phyloP scores from a whole-genome alignment of 306 rosid species.

The Sicyos edulis region DNA sequence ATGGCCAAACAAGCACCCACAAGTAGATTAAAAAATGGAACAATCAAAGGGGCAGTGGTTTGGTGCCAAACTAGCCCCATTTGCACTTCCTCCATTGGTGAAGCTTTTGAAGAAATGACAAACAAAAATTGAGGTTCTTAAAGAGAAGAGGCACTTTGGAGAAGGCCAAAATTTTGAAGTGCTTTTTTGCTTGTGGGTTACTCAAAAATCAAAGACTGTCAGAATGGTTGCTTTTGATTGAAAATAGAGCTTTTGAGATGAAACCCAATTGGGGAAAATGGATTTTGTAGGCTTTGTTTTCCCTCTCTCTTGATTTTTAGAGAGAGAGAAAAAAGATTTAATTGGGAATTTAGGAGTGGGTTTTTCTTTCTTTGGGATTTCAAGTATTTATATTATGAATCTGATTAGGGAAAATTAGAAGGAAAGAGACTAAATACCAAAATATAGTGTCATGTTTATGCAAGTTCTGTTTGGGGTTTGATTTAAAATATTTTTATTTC shows the following conservation, averaged over 20 bases:
- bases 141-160: conserved; percentile 43
- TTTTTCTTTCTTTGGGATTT: background rate
- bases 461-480: conserved; percentile 3
- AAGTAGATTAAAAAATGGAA: conserved; percentile 47
- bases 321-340: background rate
- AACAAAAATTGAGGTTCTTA: conserved; percentile 1
- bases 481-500: background rate
- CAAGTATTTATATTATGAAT: conserved; percentile 8
- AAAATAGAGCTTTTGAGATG: conserved; percentile 4
- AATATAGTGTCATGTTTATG: background rate
- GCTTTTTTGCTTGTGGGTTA: conserved; percentile 60
- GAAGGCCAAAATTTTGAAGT: background rate
- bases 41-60: conserved; percentile 49
- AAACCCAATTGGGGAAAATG: conserved; percentile 6
- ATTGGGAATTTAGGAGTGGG: background rate
- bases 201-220: conserved; percentile 29
- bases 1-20: conserved; percentile 53
- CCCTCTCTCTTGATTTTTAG: background rate
- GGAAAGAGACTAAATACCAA: background rate
- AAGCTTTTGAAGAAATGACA: background rate
- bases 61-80: conserved; percentile 50
- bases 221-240: background rate
- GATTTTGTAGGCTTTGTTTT: background rate
- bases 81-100: conserved; percentile 39
- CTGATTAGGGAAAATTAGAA: background rate